Conservation (phyloP, 352 stramenopile species). For the Phytophthora megakarya region DNA sequence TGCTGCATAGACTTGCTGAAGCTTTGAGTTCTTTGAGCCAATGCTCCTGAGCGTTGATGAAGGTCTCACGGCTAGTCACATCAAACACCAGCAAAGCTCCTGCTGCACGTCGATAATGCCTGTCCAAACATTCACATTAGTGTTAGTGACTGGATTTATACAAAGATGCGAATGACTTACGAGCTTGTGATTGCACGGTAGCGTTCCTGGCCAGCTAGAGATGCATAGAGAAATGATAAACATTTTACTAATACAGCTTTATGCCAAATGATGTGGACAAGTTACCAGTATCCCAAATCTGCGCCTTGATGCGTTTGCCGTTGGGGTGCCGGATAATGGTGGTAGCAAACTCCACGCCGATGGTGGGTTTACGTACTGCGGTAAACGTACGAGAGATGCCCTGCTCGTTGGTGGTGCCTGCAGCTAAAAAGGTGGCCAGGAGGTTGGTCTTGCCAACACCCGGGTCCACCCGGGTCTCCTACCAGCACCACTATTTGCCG, state of each 20-base stretch:
- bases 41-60: conserved; percentile 71
- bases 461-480: conserved; percentile 78
- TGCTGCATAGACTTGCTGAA: conserved; percentile 62
- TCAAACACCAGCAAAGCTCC: conserved; percentile 82
- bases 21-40: conserved; percentile 82
- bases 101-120: conserved; percentile 75
- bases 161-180: conserved; percentile 39
- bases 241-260: too few species aligned
- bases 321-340: conserved; percentile 76
- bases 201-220: conserved; percentile 66
- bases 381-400: conserved; percentile 55
- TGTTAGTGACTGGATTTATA: neutral
- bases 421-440: conserved; percentile 76
- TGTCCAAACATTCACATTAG: conserved; percentile 14
- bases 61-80: conserved; percentile 62
- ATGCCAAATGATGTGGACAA: too few species aligned
- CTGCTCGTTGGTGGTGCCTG: conserved; percentile 36
- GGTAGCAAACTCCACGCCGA: conserved; percentile 84
- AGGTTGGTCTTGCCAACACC: conserved; percentile 93
- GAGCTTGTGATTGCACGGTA: conserved; percentile 87
- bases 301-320: conserved; percentile 80
- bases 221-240: neutral
- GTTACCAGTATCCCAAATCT: conserved; percentile 82
- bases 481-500: conserved; percentile 67
- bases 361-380: conserved; percentile 70